Base-by-base conservation (phyloP, 805 yeast genomes). In the Lipomyces anomalus region DNA sequence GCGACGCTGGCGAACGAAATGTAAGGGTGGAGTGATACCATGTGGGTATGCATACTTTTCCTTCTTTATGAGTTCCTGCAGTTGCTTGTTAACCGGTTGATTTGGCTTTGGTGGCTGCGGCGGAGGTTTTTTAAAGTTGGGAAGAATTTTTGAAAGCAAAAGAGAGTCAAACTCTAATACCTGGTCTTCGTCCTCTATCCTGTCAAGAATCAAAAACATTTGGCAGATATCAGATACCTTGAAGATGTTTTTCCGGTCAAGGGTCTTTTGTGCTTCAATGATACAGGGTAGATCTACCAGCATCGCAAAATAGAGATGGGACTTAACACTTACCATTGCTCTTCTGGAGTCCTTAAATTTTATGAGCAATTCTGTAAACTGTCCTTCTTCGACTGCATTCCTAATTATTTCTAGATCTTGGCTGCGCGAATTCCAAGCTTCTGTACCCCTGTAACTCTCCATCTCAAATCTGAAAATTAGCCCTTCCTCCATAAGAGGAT, bases 401-500 rank as follows among this genome's bases (percentile, higher is more conserved):
- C 40, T 9, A 6, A 50, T 18, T 5, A 29, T 43, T 35, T 44
- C 45, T 13, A 50, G 41, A 39, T 53, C 48, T 13, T 43, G 46
- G 16, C 29, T 43, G 22, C 57, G 46, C 4, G 32, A 35, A 4
- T 24, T 18, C 36, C 46, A 57, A n/a, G 49, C 55, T 21, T 43
- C 54, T 7, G 21, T 43, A 5, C 41, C 4, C n/a, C n/a, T n/a
- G 22, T 54, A 46, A 20, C 52, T 44, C 16, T 50, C 46, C 52
- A 50, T 46, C 35, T 52, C 55, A 33, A 50, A 50, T 22, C 98
- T 72, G 35, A 92, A 63, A 1, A 88, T 71, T 1, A 92, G 72
- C 0, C 92, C 95, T 54, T 86, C 95, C 60, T 92, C 97, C 6
- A 87, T 69, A 50, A 87, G 67, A 1, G 98, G 97, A 60, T 92